phyloP scores from a whole-genome alignment of 2,329 filamentous ascomycete genomes.

The Calonectria hongkongensis region DNA sequence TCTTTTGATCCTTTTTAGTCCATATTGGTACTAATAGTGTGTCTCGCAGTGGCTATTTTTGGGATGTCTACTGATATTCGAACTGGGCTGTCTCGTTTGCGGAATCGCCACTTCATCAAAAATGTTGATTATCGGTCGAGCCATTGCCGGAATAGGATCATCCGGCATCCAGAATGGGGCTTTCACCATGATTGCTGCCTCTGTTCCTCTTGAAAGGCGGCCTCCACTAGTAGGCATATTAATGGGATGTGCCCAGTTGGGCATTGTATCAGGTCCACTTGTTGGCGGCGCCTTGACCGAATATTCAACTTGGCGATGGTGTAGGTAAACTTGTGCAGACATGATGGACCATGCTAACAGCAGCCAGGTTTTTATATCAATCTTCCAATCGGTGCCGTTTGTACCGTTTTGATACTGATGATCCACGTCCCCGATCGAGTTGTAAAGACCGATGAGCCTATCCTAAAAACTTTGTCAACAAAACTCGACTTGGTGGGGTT shows the following conservation, averaged over 20 bases:
- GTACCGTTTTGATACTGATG: conserved; percentile 57
- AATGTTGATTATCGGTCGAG: conserved; percentile 70
- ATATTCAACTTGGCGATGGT: conserved; percentile 67
- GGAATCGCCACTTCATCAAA: conserved; percentile 65
- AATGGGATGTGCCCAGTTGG: conserved; percentile 63
- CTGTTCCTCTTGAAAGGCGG: conserved; percentile 54
- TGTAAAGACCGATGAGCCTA: conserved; percentile 37
- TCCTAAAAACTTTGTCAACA: conserved; percentile 43
- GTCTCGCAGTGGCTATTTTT: conserved; percentile 54
- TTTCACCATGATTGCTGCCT: conserved; percentile 58
- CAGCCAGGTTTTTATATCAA: conserved; percentile 67
- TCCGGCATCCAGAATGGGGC: conserved; percentile 65
- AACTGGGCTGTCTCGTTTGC: conserved; percentile 68
- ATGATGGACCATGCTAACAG: conserved; percentile 33
- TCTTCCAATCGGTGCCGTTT: conserved; percentile 64
- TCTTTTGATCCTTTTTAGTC: conserved; percentile 58
- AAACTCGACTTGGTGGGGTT: conserved; percentile 68
- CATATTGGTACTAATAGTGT: conserved; percentile 51
- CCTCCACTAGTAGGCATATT: conserved; percentile 55
- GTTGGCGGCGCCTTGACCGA: conserved; percentile 65
- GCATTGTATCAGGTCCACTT: conserved; percentile 68
- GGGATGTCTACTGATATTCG: conserved; percentile 57
- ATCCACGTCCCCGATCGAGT: conserved; percentile 61
- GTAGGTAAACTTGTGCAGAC: conserved; percentile 49
- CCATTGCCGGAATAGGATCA: conserved; percentile 67